phyloP scores from a whole-genome alignment of 257 asterid species.

The Parsonsia alboflavescens region DNA sequence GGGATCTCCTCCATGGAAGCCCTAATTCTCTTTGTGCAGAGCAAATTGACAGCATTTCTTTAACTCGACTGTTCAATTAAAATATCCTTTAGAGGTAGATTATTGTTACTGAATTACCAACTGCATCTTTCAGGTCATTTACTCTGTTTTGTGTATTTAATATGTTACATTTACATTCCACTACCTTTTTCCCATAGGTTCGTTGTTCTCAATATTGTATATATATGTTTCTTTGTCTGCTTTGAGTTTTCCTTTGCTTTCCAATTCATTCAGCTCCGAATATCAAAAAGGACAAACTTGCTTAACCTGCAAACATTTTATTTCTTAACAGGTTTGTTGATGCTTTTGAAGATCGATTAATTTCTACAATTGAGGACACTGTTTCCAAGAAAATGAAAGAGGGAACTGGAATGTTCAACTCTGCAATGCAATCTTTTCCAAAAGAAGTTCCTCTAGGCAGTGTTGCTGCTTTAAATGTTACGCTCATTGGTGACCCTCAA shows the following conservation, averaged over 20 bases:
- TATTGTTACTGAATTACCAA: background rate
- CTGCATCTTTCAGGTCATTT: background rate
- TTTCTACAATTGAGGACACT: constrained; percentile 70
- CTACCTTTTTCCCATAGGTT: background rate
- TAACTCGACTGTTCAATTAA: no score
- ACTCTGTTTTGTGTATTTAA: background rate
- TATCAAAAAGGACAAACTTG: background rate
- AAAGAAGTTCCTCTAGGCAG: constrained; percentile 59
- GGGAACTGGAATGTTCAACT: constrained; percentile 49
- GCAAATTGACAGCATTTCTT: background rate
- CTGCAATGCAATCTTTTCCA: constrained; percentile 63
- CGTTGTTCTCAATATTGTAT: background rate
- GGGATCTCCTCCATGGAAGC: no score
- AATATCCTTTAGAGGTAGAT: background rate
- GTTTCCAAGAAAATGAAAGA: constrained; percentile 55
- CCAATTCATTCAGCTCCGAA: background rate
- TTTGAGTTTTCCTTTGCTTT: no score
- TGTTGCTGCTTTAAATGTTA: constrained; percentile 56
- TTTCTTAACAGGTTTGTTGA: constrained; percentile 53
- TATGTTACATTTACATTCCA: background rate
- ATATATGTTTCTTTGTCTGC: background rate
- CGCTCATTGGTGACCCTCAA: constrained; percentile 62
- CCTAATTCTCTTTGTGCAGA: background rate
- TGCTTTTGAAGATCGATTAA: constrained; percentile 60
- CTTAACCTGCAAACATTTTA: background rate